Conservation (phyloP, 352 stramenopile species). For the Pythium sp. region DNA sequence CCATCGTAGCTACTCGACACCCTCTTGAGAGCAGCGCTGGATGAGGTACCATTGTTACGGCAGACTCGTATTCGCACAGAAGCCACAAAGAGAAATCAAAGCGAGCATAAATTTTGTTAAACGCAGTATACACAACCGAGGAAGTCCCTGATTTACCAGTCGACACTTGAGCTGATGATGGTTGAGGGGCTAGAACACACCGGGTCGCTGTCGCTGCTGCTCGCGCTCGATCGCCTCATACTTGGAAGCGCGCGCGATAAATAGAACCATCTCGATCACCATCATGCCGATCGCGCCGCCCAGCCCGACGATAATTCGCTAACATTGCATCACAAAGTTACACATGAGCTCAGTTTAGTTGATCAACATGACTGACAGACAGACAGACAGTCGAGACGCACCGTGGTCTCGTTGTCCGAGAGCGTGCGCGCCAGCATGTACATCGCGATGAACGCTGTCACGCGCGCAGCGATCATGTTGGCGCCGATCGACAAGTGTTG, state of each 20-base stretch:
- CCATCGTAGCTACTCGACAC: background rate
- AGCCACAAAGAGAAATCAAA: background rate
- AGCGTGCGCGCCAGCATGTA: conserved; percentile 72
- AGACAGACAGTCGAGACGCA: conserved; percentile 20
- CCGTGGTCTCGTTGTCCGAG: conserved; percentile 75
- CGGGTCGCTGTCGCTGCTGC: conserved; percentile 30
- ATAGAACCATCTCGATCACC: conserved; percentile 87
- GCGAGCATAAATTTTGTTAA: background rate
- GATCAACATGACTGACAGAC: background rate
- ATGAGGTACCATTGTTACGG: background rate
- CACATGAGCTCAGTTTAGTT: background rate
- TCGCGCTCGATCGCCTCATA: conserved; percentile 56
- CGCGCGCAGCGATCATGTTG: conserved; percentile 83
- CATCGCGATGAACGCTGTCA: conserved; percentile 76
- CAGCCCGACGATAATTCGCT: conserved; percentile 68
- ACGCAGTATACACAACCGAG: background rate
- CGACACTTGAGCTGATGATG: background rate
- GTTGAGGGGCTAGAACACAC: conserved; percentile 25
- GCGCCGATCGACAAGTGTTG: conserved; percentile 81
- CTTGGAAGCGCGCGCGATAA: conserved; percentile 73
- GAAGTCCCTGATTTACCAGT: background rate
- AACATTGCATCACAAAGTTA: background rate
- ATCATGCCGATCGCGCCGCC: conserved; percentile 81
- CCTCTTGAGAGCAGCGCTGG: background rate
- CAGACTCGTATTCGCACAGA: background rate